phyloP scores from a whole-genome alignment of 495 filamentous ascomycete genomes.

The Annulohypoxylon maeteangense region DNA sequence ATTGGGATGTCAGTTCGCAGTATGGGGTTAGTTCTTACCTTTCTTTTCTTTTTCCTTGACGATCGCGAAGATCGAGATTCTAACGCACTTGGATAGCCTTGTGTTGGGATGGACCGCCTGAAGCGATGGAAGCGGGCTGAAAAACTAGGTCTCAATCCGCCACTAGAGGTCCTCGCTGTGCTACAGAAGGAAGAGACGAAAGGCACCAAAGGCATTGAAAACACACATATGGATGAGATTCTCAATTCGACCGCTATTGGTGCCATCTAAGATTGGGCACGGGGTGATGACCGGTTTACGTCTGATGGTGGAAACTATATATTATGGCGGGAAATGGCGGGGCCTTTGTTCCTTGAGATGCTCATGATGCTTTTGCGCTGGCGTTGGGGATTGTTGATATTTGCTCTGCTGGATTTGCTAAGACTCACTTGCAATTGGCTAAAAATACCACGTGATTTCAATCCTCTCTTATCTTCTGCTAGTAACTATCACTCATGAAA shows the following conservation, averaged over 20 bases:
- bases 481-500: not conserved
- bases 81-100: constrained; percentile 68
- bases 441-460: constrained; percentile 7
- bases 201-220: constrained; percentile 60
- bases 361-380: constrained; percentile 36
- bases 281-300: not conserved
- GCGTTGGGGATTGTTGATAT: constrained; percentile 40
- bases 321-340: constrained; percentile 22
- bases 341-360: not conserved
- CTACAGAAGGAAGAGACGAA: constrained; percentile 75
- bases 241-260: constrained; percentile 63
- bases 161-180: constrained; percentile 90
- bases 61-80: constrained; percentile 20
- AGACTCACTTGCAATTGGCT: constrained; percentile 1
- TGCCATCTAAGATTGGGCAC: constrained; percentile 37
- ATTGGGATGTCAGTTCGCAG: constrained; percentile 88
- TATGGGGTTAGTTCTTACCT: constrained; percentile 77
- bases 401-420: constrained; percentile 25
- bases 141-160: constrained; percentile 79
- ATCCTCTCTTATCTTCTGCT: constrained; percentile 3
- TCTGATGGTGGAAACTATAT: constrained; percentile 7
- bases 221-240: constrained; percentile 83
- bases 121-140: constrained; percentile 92
- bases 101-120: constrained; percentile 81
- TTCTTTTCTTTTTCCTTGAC: not conserved